Evolutionary conservation across 345 rosid genomes (phyloP), one percentile per base, ranked within the genome.

Genomic region (Gossypium raimondii): DNA sequence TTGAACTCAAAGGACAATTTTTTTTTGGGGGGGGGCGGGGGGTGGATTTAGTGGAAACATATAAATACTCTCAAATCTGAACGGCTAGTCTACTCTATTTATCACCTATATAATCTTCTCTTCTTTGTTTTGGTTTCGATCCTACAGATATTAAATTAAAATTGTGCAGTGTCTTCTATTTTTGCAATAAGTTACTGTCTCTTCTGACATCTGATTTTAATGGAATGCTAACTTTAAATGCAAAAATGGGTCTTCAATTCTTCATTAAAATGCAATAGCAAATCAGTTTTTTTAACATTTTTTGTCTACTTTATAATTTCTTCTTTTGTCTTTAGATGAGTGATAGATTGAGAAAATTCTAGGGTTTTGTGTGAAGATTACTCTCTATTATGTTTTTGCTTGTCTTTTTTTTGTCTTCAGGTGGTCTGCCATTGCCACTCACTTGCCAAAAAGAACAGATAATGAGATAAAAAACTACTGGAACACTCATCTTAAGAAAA

Each of bases 391-490:
- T 73, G 72, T 72, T 69, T 52, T 10, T 16, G 22, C 73, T 25
- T 60, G 9, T 27, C 8, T 29, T 67, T 84, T 22, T 72, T 75
- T 78, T 80, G 77, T 74, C 76, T 14, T 56, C 71, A 87, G 97
- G 84, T 91, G 97, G 97, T 89, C 97, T 44, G 90, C 92, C 2
- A 91, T 91, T 61, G 97, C 97, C 9, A 87, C 97, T 34, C 92
- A 91, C 68, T 75, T 90, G 81, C 92, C 95, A 6, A 88, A 86
- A 70, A 83, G 95, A 83, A 90, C 94, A 18, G 94, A 90, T 78
- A 90, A 90, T 25, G 94, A 90, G 80, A 89, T 90, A 73, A 90
- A 90, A 75, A 90, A 90, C 71, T 87, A 89, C 70, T 90, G 96
- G 96, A 91, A 91, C 81, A 89, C 96, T 14, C 90, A 89, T 67